Evolutionary conservation across 2,329 filamentous ascomycete species (phyloP).

Genomic region (Sclerotinia glacialis): DNA sequence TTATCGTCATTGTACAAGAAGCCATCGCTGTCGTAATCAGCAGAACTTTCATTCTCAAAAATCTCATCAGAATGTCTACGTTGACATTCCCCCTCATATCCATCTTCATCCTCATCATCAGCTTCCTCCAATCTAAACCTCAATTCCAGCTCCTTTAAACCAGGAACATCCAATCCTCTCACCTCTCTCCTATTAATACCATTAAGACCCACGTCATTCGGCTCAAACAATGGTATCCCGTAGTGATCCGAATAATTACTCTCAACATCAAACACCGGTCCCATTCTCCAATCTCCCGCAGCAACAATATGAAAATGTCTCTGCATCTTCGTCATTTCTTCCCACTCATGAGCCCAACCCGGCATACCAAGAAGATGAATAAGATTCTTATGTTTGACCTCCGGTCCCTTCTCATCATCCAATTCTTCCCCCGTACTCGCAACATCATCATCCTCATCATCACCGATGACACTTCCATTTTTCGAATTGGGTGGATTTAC

Average conservation of each 20-base stretch:
- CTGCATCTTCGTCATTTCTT: slow-evolving; percentile 12
- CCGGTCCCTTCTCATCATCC: neutral
- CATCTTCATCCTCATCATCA: neutral
- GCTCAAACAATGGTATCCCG: slow-evolving; percentile 15
- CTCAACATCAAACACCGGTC: slow-evolving; percentile 10
- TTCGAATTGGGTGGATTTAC: neutral
- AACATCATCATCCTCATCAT: neutral
- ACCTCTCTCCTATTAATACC: slow-evolving; percentile 1
- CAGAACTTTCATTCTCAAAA: neutral
- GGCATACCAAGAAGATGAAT: neutral
- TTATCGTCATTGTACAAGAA: neutral
- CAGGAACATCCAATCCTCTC: neutral
- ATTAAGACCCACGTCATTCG: neutral
- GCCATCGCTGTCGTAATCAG: slow-evolving; percentile 7
- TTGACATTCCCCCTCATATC: neutral
- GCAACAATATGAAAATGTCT: slow-evolving; percentile 21
- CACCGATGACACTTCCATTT: neutral
- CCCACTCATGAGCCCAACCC: neutral
- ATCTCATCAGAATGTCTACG: neutral
- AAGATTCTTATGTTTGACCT: slow-evolving; percentile 5
- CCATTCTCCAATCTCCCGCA: slow-evolving; percentile 11
- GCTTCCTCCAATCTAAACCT: neutral
- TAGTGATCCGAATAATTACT: slow-evolving; percentile 20
- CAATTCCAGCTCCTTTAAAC: neutral
- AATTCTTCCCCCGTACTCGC: neutral